A percentile compares a stretch with the other conserved stretches of the same genome.
phyloP scores from a whole-genome alignment of 495 filamentous ascomycete genomes.

The Tetracladium setigerum region DNA sequence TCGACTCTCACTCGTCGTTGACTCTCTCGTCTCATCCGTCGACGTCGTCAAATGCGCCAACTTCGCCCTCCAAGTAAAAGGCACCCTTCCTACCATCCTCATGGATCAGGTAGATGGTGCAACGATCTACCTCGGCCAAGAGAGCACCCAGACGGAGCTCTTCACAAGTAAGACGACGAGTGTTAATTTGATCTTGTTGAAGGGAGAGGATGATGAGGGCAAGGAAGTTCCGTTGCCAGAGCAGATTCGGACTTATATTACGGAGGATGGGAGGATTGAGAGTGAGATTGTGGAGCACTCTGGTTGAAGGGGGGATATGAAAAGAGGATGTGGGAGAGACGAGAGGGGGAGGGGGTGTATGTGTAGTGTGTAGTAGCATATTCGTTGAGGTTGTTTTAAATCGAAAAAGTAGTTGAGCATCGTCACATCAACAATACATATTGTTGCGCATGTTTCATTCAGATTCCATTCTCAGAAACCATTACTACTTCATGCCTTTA shows the following conservation, averaged over 20 bases:
- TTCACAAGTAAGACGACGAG: slow-evolving; percentile 79
- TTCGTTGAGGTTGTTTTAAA: not conserved
- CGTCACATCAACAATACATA: not conserved
- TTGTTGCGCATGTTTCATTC: too few species aligned
- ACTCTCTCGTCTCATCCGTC: slow-evolving; percentile 81
- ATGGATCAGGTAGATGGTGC: slow-evolving; percentile 92
- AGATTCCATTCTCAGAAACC: too few species aligned
- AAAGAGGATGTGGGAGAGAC: not conserved
- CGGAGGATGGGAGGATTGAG: slow-evolving; percentile 56
- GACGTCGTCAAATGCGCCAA: slow-evolving; percentile 91
- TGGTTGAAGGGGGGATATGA: slow-evolving; percentile 38
- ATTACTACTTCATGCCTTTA: too few species aligned
- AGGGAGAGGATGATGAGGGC: slow-evolving; percentile 66
- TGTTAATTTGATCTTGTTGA: slow-evolving; percentile 76
- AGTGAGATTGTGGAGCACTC: slow-evolving; percentile 88
- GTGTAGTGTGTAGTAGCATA: slow-evolving; percentile 1
- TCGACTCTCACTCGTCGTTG: slow-evolving; percentile 76
- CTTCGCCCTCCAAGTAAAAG: slow-evolving; percentile 85
- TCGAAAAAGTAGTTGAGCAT: not conserved
- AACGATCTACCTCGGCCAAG: slow-evolving; percentile 72
- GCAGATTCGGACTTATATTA: slow-evolving; percentile 77
- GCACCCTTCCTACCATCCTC: slow-evolving; percentile 74
- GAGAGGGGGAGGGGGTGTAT: not conserved
- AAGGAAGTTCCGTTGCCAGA: slow-evolving; percentile 79
- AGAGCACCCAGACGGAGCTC: slow-evolving; percentile 69